Evolutionary conservation across 2,329 filamentous ascomycete species (phyloP), one percentile per base, ranked within the genome.

Genomic region (Hymenoscyphus linearis): DNA sequence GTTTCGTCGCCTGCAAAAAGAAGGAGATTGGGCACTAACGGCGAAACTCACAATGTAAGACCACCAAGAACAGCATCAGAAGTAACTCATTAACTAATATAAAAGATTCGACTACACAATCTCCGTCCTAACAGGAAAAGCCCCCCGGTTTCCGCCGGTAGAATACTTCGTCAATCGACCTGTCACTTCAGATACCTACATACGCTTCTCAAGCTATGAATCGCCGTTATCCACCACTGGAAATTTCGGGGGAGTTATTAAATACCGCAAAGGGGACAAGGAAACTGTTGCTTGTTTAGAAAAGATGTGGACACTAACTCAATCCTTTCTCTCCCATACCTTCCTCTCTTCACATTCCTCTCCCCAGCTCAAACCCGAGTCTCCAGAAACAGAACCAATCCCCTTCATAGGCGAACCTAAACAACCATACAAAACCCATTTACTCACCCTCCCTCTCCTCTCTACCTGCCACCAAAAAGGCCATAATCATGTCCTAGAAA

Each of bases 91-190:
- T 22, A 7, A 44, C 18, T 16, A 18, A 44, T 9, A 7, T 36
- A 10, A 37, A 34, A 63, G 63, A 52, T 65, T 63, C 37, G 63
- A 65, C 18, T 60, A 57, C 47, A 65, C 63, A 50, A 61, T 65
- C 44, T 62, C 63, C 25, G 61, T 63, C 10, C 52, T 63, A 13
- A 65, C 63, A n/a, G 61, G 59, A 26, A 47, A 52, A 52, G 56
- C 57, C 22, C 57, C 57, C 16, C 61, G 63, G 16, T 65, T 65
- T 26, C 63, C 63, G 40, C 47, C 36, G 5, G 59, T 64, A 6
- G 54, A 60, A 18, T 64, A 61, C 31, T 58, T 37, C 35, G 54
- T 61, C 5, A 35, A 25, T 22, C 54, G 52, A 52, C 25, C 61
- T 37, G 37, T 58, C 26, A 55, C 34, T 12, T 31, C 52, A 53